Base-by-base conservation (phyloP, 805 yeast species). In the Pichia cephalocereana region DNA sequence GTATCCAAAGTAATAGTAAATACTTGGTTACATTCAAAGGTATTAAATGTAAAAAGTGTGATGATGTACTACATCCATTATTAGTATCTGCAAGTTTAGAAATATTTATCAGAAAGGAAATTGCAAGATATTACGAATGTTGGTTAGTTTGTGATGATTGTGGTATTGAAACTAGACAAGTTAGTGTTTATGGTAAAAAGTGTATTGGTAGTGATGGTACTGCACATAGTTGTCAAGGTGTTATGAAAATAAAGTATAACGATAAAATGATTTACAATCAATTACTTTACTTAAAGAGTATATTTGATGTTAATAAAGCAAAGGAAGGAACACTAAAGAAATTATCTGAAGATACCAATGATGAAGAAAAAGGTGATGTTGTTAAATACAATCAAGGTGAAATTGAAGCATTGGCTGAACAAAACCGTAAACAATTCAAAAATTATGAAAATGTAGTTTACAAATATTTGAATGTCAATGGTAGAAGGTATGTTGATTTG, bases 121-220 rank as follows among this genome's bases (percentile, higher is more conserved):
- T 91, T 44, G 74, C 89, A 0, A 61, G 72, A 32, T 93, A 90
- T 64, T 93, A 93, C 63, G 81, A 86, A n/a, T 91, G 90, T 6
- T 80, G 93, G 87, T 68, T 89, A 42, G 67, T 65, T 0, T 93
- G 99, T 69, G 95, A 86, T 63, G 97, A 93, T 57, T 91, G 98
- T 68, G 86, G 85, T 2, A 71, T 78, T 46, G 72, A 73, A 15
- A 90, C 97, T 0, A 74, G 96, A 52, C 96, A 90, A 60, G 75
- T 93, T 26, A 80, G 90, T 19, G 96, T 90, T 5, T 88, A 86
- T 59, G 98, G 98, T 46, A 79, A 82, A 56, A 75, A 91, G 55
- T 89, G 98, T 64, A 72, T 88, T 50, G 84, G 86, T 40, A 64
- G 64, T 49, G 75, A 74, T 58, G 86, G 86, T 3, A 73, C 69